A percentile compares a stretch with the other conserved stretches of the same genome.
phyloP scores from a whole-genome alignment of 176 grass and related monocot species.

The Carex scoparia region DNA sequence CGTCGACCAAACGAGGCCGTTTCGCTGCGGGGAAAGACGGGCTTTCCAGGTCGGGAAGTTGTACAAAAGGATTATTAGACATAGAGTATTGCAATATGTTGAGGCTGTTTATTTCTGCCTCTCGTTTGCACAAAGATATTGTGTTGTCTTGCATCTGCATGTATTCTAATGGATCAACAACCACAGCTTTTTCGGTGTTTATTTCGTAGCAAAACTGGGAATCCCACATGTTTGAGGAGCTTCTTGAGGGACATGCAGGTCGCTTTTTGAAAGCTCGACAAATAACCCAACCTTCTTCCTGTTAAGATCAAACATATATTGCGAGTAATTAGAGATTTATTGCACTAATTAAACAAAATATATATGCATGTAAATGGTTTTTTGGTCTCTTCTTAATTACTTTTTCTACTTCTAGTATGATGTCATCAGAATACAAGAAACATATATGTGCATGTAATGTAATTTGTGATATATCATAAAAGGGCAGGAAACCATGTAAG shows the following conservation, averaged over 20 bases:
- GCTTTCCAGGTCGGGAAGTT: slow-evolving; percentile 70
- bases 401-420: neutral
- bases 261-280: slow-evolving; percentile 98
- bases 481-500: no score
- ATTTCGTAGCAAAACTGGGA: slow-evolving; percentile 37
- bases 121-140: slow-evolving; percentile 36
- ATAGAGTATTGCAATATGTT: slow-evolving; percentile 44
- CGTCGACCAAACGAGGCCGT: neutral
- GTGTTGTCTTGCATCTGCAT: slow-evolving; percentile 37
- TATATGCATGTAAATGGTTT: neutral
- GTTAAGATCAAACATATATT: neutral
- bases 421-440: neutral
- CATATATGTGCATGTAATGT: neutral
- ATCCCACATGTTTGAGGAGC: slow-evolving; percentile 51
- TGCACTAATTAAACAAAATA: no score
- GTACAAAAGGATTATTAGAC: slow-evolving; percentile 36
- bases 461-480: neutral
- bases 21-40: slow-evolving; percentile 32
- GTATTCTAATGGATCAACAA: slow-evolving; percentile 35
- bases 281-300: slow-evolving; percentile 99
- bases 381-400: neutral
- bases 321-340: neutral
- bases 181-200: slow-evolving; percentile 13
- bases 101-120: slow-evolving; percentile 42
- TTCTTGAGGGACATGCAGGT: slow-evolving; percentile 43